Base-by-base conservation (phyloP, 352 stramenopile genomes). In the Globisporangium takayamanum region DNA sequence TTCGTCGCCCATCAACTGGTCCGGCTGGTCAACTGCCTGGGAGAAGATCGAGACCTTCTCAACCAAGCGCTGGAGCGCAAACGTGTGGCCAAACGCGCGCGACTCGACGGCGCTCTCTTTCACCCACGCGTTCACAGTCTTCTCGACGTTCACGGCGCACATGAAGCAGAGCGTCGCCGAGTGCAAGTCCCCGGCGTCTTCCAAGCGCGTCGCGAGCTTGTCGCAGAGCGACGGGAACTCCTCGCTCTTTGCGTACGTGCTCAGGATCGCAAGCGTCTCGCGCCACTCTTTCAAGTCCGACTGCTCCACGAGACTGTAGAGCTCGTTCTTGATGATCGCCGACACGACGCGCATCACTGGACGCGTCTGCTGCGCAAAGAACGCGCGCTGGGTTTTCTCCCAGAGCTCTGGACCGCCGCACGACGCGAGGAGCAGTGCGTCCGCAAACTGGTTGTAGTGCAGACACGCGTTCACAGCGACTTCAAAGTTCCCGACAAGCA, bases 401-500 rank as follows among this genome's bases (percentile, higher is more conserved):
- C 94, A 98, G 5, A 99, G 83, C 37, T 98, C 95, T 8, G 81
- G 80, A 8, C 96, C 97, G 41, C 96, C 97, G 59, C 90, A 96
- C 20, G 86, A 94, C 30, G 87, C 82, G 22, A 99, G 69, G 20
- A 99, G 55, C 45, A 99, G 70, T 2, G 97, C 97, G 70, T 99
- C 97, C 0, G 96, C 94, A 61, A 98, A 87, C 64, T 98, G 95
- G 44, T 97, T 95, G 64, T 97, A 97, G 42, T 85, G 79, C 59
- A 99, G 87, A 58, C 96, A 99, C 69, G 84, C 97, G 70, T 99
- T 97, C 12, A 99, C 96, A 0, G 97, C 97, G 6, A 97, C 92
- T 63, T 98, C 94, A 65, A 99, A 99, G 74, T 99, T 98, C 42
- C 97, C 97, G 6, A 99, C 95, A 8, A 99, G 71, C 22, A 99